These are phyloP conservation scores for Carallia pectinifolia DNA, from an alignment of 345 rosid genomes.

Conservation along the genomic window DNA sequence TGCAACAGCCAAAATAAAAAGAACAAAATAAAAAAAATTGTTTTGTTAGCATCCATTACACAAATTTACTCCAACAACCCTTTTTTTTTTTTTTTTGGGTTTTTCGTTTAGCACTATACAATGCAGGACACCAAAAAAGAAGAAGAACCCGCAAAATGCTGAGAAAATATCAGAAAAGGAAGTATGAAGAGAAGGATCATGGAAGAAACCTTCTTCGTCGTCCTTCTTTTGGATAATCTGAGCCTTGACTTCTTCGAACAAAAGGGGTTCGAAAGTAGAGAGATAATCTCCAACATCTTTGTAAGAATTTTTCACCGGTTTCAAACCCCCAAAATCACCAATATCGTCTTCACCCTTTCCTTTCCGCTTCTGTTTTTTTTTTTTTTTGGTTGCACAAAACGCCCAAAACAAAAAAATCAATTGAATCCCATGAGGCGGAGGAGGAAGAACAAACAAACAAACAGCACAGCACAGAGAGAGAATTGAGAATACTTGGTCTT, in stretches of 20 bases:
- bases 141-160: background rate
- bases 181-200: background rate
- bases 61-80: background rate
- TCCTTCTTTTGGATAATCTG: constrained; percentile 75
- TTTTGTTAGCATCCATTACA: too few species aligned
- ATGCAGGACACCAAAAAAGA: background rate
- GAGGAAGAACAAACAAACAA: background rate
- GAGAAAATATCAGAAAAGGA: background rate
- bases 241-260: constrained; percentile 93
- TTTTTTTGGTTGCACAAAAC: constrained; percentile 21
- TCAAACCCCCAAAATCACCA: constrained; percentile 37
- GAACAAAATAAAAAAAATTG: too few species aligned
- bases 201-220: constrained; percentile 58
- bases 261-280: constrained; percentile 77
- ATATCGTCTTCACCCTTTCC: constrained; percentile 15
- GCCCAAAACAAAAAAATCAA: background rate
- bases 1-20: constrained; percentile 24
- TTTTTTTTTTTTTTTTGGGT: too few species aligned
- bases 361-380: constrained; percentile 31
- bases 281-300: constrained; percentile 72
- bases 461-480: background rate
- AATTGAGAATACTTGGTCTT: constrained; percentile 33
- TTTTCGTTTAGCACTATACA: background rate
- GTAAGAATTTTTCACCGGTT: constrained; percentile 60
- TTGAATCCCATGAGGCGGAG: background rate